These are phyloP conservation scores for Phytophthora colocasiae DNA, from an alignment of 352 stramenopile genomes.

Conservation along the genomic window DNA sequence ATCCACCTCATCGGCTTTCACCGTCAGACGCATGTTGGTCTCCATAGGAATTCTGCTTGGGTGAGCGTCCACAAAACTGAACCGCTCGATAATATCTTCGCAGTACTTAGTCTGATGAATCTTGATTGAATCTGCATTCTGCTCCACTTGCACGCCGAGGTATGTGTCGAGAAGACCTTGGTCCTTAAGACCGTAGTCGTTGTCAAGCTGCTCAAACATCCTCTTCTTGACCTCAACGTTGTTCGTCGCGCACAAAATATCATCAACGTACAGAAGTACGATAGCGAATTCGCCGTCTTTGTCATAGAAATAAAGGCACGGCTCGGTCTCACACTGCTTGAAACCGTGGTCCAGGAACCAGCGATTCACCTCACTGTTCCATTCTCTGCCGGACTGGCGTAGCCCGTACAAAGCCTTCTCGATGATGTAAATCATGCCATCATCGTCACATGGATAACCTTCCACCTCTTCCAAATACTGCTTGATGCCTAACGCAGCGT, in stretches of 20 bases:
- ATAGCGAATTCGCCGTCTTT: too few relatives aligned
- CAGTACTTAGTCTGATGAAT: neutral
- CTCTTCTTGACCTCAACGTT: too few relatives aligned
- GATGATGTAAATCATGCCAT: neutral
- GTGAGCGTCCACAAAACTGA: neutral
- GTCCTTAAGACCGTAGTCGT: neutral
- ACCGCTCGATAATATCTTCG: neutral
- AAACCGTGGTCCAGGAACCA: neutral
- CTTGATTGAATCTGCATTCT: neutral
- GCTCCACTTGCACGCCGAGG: neutral
- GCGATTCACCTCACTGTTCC: conserved; percentile 1
- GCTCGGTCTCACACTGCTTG: neutral
- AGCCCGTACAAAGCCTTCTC: conserved; percentile 6
- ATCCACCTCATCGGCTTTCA: neutral
- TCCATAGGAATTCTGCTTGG: neutral
- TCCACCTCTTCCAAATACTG: neutral
- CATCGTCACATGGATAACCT: conserved; percentile 1
- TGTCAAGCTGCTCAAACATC: too few relatives aligned
- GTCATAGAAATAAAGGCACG: too few relatives aligned
- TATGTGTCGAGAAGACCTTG: neutral
- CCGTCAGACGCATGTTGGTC: neutral
- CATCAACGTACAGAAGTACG: too few relatives aligned
- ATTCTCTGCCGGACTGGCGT: conserved; percentile 2
- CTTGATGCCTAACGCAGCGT: neutral
- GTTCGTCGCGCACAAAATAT: too few relatives aligned